Base-by-base conservation (phyloP, 768 basidiomycete species). In the Russula griseocarnosa region DNA sequence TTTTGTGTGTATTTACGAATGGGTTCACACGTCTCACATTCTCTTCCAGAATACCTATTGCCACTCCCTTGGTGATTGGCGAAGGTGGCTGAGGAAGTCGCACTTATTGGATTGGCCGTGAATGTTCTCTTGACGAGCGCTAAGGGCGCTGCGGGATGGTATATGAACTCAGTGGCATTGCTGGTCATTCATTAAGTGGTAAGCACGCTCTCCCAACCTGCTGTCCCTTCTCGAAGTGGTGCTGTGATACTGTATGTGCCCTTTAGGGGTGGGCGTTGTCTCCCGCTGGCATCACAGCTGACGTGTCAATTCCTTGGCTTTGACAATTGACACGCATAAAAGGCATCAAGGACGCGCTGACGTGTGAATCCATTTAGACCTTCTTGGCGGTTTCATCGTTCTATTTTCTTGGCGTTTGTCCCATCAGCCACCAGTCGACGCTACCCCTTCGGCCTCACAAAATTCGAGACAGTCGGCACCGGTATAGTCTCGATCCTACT, bases 401-500 rank as follows among this genome's bases (percentile, higher is more conserved):
- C 81, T 98, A 11, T 86, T 90, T 67, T 90, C 87, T 72, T 97
- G 92, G 90, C 85, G 85, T 56, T 78, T 94, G 40, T 93, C 92
- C 1, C 82, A 92, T 57, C 83, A 82, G 71, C 83, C 88, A 20
- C 90, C 11, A 87, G 90, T 10, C 81, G 78, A 66, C 78, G 75
- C 67, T 98, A 93, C 73, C 94, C 94, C 1, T 94, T 87, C 66
- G 92, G 93, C 18, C 90, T 92, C 70, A 89, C 89, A 67, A 98
- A 98, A 75, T 96, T 94, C 69, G 96, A 99, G 75, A 94, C 94
- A 6, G 79, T 98, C 26, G 96, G 96, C 53, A 96, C 95, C n/a
- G 84, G 91, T 3, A 84, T 89, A 42, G 88, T 97, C 53, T 91
- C 94, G 1, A 76, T 97, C 55, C 82, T 98, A 36, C 83, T 99